Conservation (phyloP, 2,329 filamentous ascomycete genomes). For the Epichloe typhina region DNA sequence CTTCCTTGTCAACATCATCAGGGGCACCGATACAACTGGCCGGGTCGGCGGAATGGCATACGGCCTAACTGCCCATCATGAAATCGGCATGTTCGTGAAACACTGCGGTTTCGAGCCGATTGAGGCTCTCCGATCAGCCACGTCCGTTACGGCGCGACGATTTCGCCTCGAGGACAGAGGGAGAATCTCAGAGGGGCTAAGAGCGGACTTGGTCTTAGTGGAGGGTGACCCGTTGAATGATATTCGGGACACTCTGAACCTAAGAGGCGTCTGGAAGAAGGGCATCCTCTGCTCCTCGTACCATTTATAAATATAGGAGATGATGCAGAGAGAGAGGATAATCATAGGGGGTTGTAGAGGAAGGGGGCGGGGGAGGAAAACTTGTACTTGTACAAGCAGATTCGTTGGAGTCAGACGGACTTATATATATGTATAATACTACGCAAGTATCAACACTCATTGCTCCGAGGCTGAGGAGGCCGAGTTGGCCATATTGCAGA, state of each 20-base stretch:
- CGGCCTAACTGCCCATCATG: slow-evolving; percentile 7
- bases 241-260: slow-evolving; percentile 1
- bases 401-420: too few relatives aligned
- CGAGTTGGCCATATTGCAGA: too few relatives aligned
- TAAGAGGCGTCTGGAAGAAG: slow-evolving; percentile 9
- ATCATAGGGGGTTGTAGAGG: too few relatives aligned
- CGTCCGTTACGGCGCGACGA: slow-evolving; percentile 6
- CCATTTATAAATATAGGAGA: neutral
- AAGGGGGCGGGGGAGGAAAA: too few relatives aligned
- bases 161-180: slow-evolving; percentile 8
- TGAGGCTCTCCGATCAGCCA: slow-evolving; percentile 8
- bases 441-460: too few relatives aligned
- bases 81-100: slow-evolving; percentile 9
- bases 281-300: slow-evolving; percentile 5
- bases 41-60: slow-evolving; percentile 7
- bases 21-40: slow-evolving; percentile 9
- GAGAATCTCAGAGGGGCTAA: slow-evolving; percentile 4
- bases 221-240: slow-evolving; percentile 7
- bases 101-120: slow-evolving; percentile 7
- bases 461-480: too few relatives aligned
- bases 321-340: too few relatives aligned
- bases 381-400: too few relatives aligned
- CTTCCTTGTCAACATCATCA: neutral
- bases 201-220: slow-evolving; percentile 9
- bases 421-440: too few relatives aligned